Base-by-base conservation (phyloP, 345 rosid genomes). In the Citrus unshiu region DNA sequence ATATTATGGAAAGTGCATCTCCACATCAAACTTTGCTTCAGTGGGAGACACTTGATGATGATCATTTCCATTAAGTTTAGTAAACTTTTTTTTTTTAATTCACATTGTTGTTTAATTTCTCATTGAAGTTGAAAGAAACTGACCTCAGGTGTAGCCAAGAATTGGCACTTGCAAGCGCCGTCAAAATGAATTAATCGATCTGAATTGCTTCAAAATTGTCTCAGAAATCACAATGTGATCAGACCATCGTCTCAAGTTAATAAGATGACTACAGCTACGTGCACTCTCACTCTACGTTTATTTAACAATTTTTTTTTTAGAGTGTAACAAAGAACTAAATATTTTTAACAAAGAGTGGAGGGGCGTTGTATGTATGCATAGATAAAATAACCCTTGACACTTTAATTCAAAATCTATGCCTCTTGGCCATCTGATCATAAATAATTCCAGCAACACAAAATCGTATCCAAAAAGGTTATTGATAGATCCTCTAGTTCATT, bases 21-120 rank as follows among this genome's bases (percentile, higher is more conserved):
- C 60, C 73, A 81, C 69, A 43, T 81, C 83, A 80, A 80, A 14
- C 78, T 74, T 56, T 54, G 10, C n/a, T 29, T 58, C 1, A 35
- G 79, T 69, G 79, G 78, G 58, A 60, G 74, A 69, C 79, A 80
- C 24, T 40, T 51, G 40, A 30, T 51, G 43, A 51, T 10, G 19
- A 34, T n/a, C 29, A 63, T 40, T 59, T 58, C 78, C 78, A 66
- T 68, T 35, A 1, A 16, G 6, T 71, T 54, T 1, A 14, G 6
- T 2, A 6, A 12, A 69, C 0, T 9, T 22, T 25, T 43, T 43
- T 10, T 9, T 1, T 32, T 30, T 30, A 3, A 30, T 30, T 25
- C 16, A 54, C 9, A 19, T 32, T 56, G 10, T 32, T 22, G 25
- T 19, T 70, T 32, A 12, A 34, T 32, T 72, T 57, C 30, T 72